Percentiles rank a stretch among this genome's conserved stretches.
Conservation (phyloP, 202 grass and related monocot species). For the Thinopyrum obtusiflorum region DNA sequence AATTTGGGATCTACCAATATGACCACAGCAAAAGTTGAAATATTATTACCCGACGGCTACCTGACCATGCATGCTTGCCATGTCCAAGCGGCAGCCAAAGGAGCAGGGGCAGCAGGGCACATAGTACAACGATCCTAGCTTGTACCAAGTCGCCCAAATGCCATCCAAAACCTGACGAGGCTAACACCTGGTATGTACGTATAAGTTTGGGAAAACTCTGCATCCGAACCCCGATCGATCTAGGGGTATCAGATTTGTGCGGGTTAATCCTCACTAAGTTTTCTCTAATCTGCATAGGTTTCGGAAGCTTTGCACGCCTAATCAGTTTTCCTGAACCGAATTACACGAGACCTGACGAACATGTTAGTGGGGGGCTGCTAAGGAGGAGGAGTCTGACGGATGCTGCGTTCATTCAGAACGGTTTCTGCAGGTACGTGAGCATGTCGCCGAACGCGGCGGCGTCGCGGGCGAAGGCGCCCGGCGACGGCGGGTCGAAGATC, state of each 20-base stretch:
- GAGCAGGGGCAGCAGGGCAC: background rate
- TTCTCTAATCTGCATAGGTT: background rate
- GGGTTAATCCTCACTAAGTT: background rate
- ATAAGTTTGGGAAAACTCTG: background rate
- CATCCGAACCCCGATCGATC: background rate
- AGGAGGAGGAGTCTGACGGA: background rate
- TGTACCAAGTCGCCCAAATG: background rate
- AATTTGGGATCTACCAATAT: background rate
- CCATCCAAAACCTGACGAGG: background rate
- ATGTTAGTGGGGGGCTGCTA: conserved; percentile 2
- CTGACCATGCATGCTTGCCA: conserved; percentile 8
- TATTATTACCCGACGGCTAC: background rate
- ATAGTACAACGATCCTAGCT: background rate
- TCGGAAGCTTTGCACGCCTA: conserved; percentile 21
- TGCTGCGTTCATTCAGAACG: conserved; percentile 33
- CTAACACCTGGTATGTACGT: background rate
- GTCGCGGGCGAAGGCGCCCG: conserved; percentile 37
- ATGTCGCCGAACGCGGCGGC: conserved; percentile 51
- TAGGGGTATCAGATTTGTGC: background rate
- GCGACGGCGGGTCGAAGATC: conserved; percentile 39
- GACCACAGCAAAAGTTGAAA: background rate
- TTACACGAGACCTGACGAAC: background rate
- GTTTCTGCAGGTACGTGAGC: conserved; percentile 57
- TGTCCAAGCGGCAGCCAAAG: background rate
- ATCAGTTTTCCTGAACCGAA: background rate